Evolutionary conservation across 306 rosid species (phyloP), one percentile per base, ranked within the genome.

Genomic region (Alnus glutinosa): DNA sequence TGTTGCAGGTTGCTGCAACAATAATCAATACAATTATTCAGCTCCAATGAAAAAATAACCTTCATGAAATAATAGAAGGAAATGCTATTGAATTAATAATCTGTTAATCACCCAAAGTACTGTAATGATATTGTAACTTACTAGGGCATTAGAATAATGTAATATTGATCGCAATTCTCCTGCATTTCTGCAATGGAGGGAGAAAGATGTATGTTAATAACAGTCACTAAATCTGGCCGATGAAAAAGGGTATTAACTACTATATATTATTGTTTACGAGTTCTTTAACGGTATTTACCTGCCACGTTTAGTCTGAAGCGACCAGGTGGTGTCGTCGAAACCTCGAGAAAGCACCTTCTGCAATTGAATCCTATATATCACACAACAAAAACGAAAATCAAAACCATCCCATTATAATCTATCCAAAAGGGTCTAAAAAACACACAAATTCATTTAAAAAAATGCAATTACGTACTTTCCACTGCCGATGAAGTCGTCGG

Each of bases 281-380:
- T 28, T 10, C 28, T 28, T 46, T 48, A 14, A 13, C 30, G 54
- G 61, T 63, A 47, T 4, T 73, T 75, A 88, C 94, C 98, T 88
- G 87, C 97, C 96, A 80, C 91, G 76, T 87, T 92, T 92, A 9
- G 92, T 82, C 78, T 94, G 97, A 80, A 94, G 88, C 1, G 96
- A 80, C 98, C 98, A 94, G 59, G 90, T 19, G 74, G 87, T 73
- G 79, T 92, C 97, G 55, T 94, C 97, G 55, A 79, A 94, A 71
- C 96, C 98, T 70, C 90, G 91, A 62, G 96, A 80, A 63, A 94
- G 88, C 83, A 88, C 96, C 85, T 92, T 94, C 9, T 86, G 82
- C 85, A 94, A 80, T 73, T 84, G 97, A 82, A 90, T 77, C 88
- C 91, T 93, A 19, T 23, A 23, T 34, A 34, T 34, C 37, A 34